A percentile compares a stretch with the other conserved stretches of the same genome.
Conservation (phyloP, 192 early-diverging fungal species). For the Piromyces sp. region DNA sequence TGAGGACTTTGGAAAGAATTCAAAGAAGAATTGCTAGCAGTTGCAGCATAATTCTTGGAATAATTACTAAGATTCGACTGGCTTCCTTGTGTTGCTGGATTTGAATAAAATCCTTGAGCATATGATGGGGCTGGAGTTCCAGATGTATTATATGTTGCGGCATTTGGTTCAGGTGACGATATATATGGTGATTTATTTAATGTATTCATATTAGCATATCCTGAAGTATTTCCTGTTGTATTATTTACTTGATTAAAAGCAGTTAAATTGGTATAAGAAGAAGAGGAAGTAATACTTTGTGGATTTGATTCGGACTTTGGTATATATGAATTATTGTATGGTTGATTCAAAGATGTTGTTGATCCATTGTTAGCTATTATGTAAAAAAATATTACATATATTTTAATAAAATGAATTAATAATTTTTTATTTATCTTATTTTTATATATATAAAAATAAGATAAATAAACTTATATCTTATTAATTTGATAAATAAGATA, state of each 20-base stretch:
- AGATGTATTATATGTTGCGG: not conserved
- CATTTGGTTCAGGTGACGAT: not conserved
- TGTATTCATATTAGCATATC: not conserved
- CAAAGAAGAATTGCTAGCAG: not conserved
- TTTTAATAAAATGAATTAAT: too few relatives aligned
- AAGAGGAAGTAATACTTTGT: not conserved
- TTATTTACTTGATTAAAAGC: not conserved
- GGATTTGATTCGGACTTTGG: not conserved
- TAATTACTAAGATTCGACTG: not conserved
- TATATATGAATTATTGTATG: not conserved
- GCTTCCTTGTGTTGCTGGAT: not conserved
- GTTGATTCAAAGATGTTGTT: not conserved
- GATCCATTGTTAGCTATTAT: not conserved
- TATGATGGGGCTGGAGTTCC: not conserved
- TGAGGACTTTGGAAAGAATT: not conserved
- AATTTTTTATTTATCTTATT: too few relatives aligned
- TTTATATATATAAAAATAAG: too few relatives aligned
- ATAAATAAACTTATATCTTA: too few relatives aligned
- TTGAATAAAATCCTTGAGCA: not conserved
- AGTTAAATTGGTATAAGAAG: not conserved
- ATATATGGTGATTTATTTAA: not conserved
- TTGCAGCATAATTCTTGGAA: not conserved
- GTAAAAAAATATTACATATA: too few relatives aligned
- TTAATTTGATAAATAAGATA: too few relatives aligned
- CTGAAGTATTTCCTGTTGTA: not conserved